Evolutionary conservation across 306 rosid species (phyloP).

Genomic region (Fagus crenata): DNA sequence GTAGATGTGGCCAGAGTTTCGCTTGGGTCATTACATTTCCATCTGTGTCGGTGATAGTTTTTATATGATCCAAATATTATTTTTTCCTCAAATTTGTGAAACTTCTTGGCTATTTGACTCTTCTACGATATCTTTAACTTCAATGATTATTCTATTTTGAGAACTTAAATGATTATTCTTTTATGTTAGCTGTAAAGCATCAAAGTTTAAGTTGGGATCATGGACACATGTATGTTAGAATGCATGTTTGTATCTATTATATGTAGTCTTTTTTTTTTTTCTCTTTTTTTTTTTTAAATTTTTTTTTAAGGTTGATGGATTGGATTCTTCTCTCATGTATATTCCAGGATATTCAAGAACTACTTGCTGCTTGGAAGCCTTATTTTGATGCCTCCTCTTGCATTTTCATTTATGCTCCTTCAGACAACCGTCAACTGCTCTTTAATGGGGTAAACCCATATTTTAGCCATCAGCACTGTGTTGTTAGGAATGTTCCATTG

Average conservation of each 20-base stretch:
- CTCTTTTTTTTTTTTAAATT: not conserved
- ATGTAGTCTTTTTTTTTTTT: not conserved
- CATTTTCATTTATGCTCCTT: conserved; percentile 72
- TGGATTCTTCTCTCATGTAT: conserved; percentile 25
- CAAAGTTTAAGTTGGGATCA: not conserved
- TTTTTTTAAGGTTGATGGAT: conserved; percentile 27
- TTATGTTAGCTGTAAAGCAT: not conserved
- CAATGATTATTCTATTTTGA: not conserved
- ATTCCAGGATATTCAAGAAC: conserved; percentile 88
- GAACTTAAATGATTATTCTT: not conserved
- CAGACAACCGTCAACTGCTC: conserved; percentile 79
- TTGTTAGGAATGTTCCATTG: conserved; percentile 63
- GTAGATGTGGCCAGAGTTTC: too few species aligned
- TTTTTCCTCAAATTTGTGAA: not conserved
- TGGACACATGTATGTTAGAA: not conserved
- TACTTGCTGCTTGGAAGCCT: conserved; percentile 78
- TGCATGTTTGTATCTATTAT: not conserved
- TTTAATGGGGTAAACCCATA: conserved; percentile 69
- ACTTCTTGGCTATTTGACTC: not conserved
- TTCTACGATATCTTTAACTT: not conserved
- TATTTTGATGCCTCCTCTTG: conserved; percentile 76
- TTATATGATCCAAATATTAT: not conserved
- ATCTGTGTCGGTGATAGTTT: not conserved
- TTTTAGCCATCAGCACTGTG: conserved; percentile 52
- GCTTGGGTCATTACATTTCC: not conserved